Percentiles rank a stretch among this genome's conserved stretches.
These are phyloP conservation scores for Oryza glaberrima DNA, from an alignment of 176 grass and related monocot genomes.

Conservation along the genomic window DNA sequence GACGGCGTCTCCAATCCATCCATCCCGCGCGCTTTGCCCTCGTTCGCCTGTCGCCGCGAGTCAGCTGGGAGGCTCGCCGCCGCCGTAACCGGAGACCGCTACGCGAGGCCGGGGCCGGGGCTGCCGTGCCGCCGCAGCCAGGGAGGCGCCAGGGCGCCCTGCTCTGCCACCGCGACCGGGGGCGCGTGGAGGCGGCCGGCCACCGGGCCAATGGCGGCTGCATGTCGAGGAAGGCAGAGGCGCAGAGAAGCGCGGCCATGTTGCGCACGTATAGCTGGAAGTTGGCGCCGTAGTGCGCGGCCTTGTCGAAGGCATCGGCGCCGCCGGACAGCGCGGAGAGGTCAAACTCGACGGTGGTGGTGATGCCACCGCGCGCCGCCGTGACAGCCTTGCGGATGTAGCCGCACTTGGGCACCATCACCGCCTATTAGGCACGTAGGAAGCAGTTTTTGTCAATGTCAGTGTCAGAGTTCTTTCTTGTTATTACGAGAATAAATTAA, in stretches of 20 bases:
- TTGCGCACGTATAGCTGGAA: slow-evolving; percentile 71
- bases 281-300: slow-evolving; percentile 61
- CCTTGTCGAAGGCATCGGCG: slow-evolving; percentile 75
- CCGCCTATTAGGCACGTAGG: slow-evolving; percentile 37
- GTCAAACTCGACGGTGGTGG: slow-evolving; percentile 43
- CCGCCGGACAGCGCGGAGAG: slow-evolving; percentile 63
- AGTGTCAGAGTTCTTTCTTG: background rate
- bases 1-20: too few species aligned
- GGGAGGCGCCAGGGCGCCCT: too few species aligned
- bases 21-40: too few species aligned
- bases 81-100: too few species aligned
- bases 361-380: slow-evolving; percentile 15
- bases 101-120: too few species aligned
- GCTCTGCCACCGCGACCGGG: too few species aligned
- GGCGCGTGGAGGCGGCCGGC: slow-evolving; percentile 4
- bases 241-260: slow-evolving; percentile 64
- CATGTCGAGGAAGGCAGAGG: slow-evolving; percentile 76
- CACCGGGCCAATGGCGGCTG: slow-evolving; percentile 39
- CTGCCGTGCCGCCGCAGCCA: too few species aligned
- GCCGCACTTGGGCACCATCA: slow-evolving; percentile 77
- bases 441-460: background rate
- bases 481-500: background rate
- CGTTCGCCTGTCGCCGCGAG: too few species aligned
- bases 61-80: too few species aligned
- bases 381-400: slow-evolving; percentile 63